A percentile compares a stretch with the other conserved stretches of the same genome.
phyloP scores from a whole-genome alignment of 192 early-diverging fungal genomes.

The Coemansia sp. region DNA sequence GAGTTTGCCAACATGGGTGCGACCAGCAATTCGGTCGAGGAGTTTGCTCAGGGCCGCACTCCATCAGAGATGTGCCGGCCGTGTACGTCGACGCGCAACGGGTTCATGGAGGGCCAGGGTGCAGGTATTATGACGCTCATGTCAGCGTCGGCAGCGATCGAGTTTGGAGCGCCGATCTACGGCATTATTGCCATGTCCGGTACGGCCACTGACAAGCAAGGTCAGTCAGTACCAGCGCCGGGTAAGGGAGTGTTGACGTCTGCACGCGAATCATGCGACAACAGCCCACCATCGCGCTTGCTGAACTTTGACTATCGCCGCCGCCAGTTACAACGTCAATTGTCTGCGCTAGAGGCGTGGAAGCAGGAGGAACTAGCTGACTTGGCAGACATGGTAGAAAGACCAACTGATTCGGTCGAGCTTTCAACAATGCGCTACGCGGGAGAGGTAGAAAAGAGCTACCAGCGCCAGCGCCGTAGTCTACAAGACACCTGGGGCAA shows the following conservation, averaged over 20 bases:
- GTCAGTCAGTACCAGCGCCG: constrained; percentile 56
- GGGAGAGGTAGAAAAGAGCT: constrained; percentile 9
- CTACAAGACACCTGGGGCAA: constrained; percentile 72
- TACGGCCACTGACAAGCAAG: constrained; percentile 93
- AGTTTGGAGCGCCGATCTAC: constrained; percentile 87
- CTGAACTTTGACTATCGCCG: background rate
- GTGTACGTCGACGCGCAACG: too few species aligned
- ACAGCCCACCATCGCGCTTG: background rate
- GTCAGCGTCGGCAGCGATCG: too few species aligned
- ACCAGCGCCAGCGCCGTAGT: background rate
- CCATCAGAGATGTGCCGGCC: too few species aligned
- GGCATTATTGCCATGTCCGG: constrained; percentile 84
- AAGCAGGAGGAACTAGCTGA: constrained; percentile 6
- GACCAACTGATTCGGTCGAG: background rate
- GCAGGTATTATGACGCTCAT: too few species aligned
- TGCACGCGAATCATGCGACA: constrained; percentile 65
- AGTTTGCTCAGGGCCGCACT: constrained; percentile 61
- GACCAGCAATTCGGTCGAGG: constrained; percentile 82
- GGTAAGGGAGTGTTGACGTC: constrained; percentile 83
- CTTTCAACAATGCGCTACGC: background rate
- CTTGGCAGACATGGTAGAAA: background rate
- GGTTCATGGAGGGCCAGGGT: too few species aligned
- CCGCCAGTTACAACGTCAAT: background rate
- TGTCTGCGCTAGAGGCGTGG: constrained; percentile 17
- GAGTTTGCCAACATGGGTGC: constrained; percentile 93